A percentile compares a stretch with the other conserved stretches of the same genome.
phyloP scores from a whole-genome alignment of 192 early-diverging fungal genomes.

The Coemansia asiatica region DNA sequence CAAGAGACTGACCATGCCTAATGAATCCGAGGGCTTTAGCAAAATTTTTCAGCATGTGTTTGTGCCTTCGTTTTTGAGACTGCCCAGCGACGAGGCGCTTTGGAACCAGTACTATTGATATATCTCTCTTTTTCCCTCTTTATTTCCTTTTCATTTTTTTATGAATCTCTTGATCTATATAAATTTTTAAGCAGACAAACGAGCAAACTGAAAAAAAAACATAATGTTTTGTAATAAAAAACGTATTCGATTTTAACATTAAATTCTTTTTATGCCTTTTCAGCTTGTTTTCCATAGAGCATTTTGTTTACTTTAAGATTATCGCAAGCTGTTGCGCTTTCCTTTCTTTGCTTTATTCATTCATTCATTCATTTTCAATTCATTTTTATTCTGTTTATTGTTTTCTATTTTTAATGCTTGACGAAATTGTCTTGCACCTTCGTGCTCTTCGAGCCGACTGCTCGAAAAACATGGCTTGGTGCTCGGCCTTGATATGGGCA shows the following conservation, averaged over 20 bases:
- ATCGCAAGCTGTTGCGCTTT: no score
- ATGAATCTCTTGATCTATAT: no score
- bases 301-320: neutral
- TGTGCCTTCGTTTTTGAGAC: constrained; percentile 25
- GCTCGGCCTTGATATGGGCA: constrained; percentile 50
- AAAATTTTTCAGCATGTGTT: constrained; percentile 28
- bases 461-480: constrained; percentile 44
- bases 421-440: constrained; percentile 40
- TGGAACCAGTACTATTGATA: constrained; percentile 43
- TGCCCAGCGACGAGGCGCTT: constrained; percentile 23
- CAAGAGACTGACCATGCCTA: constrained; percentile 34
- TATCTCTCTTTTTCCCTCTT: neutral
- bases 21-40: constrained; percentile 24
- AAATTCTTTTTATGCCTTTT: no score
- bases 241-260: no score
- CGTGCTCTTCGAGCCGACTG: constrained; percentile 42
- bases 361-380: neutral
- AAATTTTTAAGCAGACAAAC: no score
- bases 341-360: neutral
- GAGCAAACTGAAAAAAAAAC: no score
- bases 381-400: neutral
- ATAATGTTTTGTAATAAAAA: no score
- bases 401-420: neutral
- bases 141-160: no score
- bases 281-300: neutral